Conservation (phyloP, 1,284 basidiomycete species). For the Rhodotorula glutinis region DNA sequence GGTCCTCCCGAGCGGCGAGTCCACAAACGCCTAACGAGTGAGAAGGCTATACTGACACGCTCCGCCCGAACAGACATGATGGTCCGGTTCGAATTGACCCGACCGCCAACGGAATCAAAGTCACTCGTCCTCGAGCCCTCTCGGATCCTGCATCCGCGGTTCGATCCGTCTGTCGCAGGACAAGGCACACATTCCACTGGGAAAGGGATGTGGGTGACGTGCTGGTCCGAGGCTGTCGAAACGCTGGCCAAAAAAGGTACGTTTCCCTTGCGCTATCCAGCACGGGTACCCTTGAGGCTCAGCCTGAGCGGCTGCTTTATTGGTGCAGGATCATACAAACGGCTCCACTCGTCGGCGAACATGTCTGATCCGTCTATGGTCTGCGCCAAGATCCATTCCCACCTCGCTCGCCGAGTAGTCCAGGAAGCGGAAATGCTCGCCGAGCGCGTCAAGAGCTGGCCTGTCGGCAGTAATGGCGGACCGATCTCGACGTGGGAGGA, state of each 20-base stretch:
- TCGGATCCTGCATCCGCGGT: conserved; percentile 14
- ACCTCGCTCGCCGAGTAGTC: conserved; percentile 10
- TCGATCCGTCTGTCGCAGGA: not conserved
- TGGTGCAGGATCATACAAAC: conserved; percentile 27
- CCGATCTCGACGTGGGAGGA: not conserved
- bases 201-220: conserved; percentile 24
- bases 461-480: not conserved
- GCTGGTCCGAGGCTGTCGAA: conserved; percentile 7
- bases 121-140: conserved; percentile 11
- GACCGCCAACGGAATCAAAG: not conserved
- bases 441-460: conserved; percentile 22
- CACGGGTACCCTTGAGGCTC: no score
- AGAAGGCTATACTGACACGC: not conserved
- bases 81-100: conserved; percentile 14
- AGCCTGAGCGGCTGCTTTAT: no score
- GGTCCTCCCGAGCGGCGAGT: conserved; percentile 8
- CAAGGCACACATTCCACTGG: not conserved
- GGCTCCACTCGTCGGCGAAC: conserved; percentile 5
- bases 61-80: conserved; percentile 2
- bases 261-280: no score
- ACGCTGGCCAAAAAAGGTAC: conserved; percentile 15
- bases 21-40: no score
- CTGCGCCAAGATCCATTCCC: not conserved
- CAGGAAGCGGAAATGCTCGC: conserved; percentile 21
- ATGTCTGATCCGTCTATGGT: not conserved